phyloP scores from a whole-genome alignment of 179 eudicot species.

The Gypsophila paniculata region DNA sequence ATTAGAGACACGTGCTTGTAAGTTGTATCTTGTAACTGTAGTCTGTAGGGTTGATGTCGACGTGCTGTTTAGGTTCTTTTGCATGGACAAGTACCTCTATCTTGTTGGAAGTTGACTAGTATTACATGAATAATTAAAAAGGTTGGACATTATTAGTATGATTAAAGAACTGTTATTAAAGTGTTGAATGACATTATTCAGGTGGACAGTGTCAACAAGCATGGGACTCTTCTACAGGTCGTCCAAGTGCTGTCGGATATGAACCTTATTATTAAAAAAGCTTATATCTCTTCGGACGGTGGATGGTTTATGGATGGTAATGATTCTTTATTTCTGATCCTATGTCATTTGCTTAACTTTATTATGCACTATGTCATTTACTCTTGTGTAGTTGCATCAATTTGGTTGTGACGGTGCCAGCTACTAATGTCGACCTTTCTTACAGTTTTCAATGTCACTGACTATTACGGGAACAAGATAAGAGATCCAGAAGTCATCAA shows the following conservation, averaged over 20 bases:
- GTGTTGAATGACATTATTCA: slow-evolving; percentile 22
- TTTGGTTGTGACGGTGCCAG: slow-evolving; percentile 20
- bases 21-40: neutral
- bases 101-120: neutral
- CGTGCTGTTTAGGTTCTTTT: neutral
- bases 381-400: neutral
- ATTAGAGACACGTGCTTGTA: neutral
- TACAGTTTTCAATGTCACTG: slow-evolving; percentile 74
- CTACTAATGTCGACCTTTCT: slow-evolving; percentile 14
- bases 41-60: no score
- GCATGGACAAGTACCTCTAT: neutral
- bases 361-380: slow-evolving; percentile 12
- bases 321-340: neutral
- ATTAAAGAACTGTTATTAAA: slow-evolving; percentile 7
- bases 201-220: slow-evolving; percentile 95
- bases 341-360: slow-evolving; percentile 12
- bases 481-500: slow-evolving; percentile 54
- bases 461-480: slow-evolving; percentile 64
- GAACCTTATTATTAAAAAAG: slow-evolving; percentile 73
- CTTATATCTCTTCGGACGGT: slow-evolving; percentile 86
- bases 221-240: slow-evolving; percentile 78
- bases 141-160: neutral
- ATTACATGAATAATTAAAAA: neutral
- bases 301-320: slow-evolving; percentile 99
- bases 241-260: slow-evolving; percentile 85